These are phyloP conservation scores for Emericellopsis atlantica DNA, from an alignment of 2,329 filamentous ascomycete genomes.

Conservation along the genomic window DNA sequence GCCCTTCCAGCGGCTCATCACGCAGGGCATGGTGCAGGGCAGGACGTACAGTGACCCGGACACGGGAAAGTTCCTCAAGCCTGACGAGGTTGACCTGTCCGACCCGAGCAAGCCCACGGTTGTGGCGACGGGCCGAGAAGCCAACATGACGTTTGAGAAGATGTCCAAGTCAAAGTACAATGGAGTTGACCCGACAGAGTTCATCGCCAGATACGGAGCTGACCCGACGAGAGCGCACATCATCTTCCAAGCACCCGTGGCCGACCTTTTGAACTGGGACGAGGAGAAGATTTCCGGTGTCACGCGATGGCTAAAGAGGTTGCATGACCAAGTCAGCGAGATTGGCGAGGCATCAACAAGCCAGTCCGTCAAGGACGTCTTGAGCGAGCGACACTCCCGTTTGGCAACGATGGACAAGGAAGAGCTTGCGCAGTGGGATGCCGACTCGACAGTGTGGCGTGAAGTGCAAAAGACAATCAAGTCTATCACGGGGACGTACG, in stretches of 20 bases:
- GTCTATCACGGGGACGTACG: conserved; percentile 56
- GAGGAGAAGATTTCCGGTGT: conserved; percentile 71
- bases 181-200: conserved; percentile 67
- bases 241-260: conserved; percentile 77
- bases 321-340: conserved; percentile 43
- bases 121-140: conserved; percentile 42
- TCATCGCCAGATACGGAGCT: conserved; percentile 64
- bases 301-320: conserved; percentile 63
- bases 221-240: conserved; percentile 80
- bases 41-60: conserved; percentile 66
- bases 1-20: conserved; percentile 71
- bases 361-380: conserved; percentile 17
- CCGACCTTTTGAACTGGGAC: conserved; percentile 79
- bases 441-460: conserved; percentile 44
- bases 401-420: conserved; percentile 15
- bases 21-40: conserved; percentile 89
- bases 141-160: conserved; percentile 65
- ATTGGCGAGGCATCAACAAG: conserved; percentile 5
- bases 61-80: conserved; percentile 65
- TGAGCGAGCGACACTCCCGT: conserved; percentile 18
- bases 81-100: conserved; percentile 57
- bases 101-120: conserved; percentile 45
- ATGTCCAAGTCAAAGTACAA: conserved; percentile 96
- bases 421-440: conserved; percentile 27
- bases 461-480: conserved; percentile 54